phyloP scores from a whole-genome alignment of 2,329 filamentous ascomycete genomes.

The Botryosphaeria dothidea region DNA sequence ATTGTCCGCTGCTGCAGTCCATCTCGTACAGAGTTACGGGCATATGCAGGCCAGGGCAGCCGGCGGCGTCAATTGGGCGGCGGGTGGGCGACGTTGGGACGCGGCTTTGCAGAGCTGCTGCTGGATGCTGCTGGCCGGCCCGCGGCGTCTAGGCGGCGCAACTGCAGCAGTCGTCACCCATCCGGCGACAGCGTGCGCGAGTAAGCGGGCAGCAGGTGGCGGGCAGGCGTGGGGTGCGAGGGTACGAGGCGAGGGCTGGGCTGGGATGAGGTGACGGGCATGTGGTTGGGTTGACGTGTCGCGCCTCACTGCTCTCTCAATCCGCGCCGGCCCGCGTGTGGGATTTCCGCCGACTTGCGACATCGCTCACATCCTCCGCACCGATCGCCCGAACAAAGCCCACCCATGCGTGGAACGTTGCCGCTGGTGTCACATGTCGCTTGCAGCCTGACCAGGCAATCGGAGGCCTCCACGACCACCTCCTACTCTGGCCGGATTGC shows the following conservation, averaged over 20 bases:
- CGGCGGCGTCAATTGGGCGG: background rate
- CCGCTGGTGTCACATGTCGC: background rate
- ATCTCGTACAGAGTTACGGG: constrained; percentile 6
- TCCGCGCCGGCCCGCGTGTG: background rate
- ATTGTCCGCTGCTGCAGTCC: constrained; percentile 3
- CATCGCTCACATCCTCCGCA: constrained; percentile 11
- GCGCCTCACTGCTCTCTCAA: background rate
- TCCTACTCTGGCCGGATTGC: background rate
- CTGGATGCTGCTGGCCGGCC: background rate
- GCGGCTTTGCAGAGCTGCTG: background rate
- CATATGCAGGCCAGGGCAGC: background rate
- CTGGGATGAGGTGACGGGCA: background rate
- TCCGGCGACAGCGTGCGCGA: background rate
- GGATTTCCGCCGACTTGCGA: background rate
- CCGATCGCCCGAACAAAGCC: background rate
- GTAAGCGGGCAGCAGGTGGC: background rate
- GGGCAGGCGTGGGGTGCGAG: background rate
- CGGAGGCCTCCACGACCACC: background rate
- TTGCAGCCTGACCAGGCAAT: background rate
- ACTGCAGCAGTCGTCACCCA: too few species aligned
- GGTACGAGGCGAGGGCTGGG: background rate
- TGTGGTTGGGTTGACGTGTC: constrained; percentile 1
- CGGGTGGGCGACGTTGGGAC: background rate
- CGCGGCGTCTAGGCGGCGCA: background rate
- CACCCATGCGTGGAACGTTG: background rate